These are phyloP conservation scores for Thielaviopsis ethacetica DNA, from an alignment of 2,329 filamentous ascomycete species.

Conservation along the genomic window DNA sequence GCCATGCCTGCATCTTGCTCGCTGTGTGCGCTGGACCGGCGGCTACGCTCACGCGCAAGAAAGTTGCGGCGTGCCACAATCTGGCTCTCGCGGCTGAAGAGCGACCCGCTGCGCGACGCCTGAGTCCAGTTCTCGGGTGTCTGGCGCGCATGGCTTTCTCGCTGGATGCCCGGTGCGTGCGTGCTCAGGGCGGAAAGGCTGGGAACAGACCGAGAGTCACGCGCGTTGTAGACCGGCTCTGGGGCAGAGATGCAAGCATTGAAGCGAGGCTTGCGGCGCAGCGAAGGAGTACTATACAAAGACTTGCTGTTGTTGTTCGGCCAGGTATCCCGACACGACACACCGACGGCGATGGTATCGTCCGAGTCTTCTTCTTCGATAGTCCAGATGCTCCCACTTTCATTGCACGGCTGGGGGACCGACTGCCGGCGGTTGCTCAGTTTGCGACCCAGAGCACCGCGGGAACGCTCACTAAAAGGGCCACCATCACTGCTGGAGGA, in stretches of 20 bases:
- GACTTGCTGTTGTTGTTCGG: constrained; percentile 1
- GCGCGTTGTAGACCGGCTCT: neutral
- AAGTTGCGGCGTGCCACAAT: neutral
- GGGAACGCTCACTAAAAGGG: neutral
- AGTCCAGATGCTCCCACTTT: constrained; percentile 7
- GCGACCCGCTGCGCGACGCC: neutral
- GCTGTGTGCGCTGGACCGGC: constrained; percentile 2
- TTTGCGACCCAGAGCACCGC: neutral
- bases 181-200: neutral
- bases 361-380: constrained; percentile 11
- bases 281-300: neutral
- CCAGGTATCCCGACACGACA: constrained; percentile 9
- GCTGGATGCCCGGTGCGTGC: neutral
- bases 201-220: neutral
- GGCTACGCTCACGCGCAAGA: neutral
- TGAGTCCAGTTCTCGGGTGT: neutral
- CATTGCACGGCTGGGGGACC: constrained; percentile 3
- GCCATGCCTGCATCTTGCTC: neutral
- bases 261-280: constrained; percentile 7
- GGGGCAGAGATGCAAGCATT: neutral
- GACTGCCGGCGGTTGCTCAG: neutral
- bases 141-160: neutral
- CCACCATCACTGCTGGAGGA: neutral
- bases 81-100: neutral
- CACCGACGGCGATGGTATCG: constrained; percentile 9